These are phyloP conservation scores for Phytopythium cucurbitacearum DNA, from an alignment of 352 stramenopile species.

Conservation along the genomic window DNA sequence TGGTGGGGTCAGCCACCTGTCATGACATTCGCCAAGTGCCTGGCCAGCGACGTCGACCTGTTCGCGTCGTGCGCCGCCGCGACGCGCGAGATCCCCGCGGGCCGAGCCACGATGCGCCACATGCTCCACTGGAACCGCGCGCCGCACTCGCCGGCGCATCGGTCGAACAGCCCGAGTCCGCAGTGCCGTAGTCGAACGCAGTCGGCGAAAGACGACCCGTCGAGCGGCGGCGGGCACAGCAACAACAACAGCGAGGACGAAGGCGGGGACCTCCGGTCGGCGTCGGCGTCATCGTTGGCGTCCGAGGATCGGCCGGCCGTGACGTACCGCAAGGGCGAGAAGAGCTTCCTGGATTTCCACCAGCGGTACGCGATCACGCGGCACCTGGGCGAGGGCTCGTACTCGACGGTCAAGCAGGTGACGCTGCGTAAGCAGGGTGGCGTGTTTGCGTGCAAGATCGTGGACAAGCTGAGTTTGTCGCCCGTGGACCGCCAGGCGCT, in stretches of 20 bases:
- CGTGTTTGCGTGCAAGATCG: conserved; percentile 78
- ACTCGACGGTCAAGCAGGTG: conserved; percentile 87
- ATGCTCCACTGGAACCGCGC: conserved; percentile 29
- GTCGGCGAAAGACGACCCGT: neutral
- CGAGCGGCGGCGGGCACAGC: neutral
- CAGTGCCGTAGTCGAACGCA: neutral
- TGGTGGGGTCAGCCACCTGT: neutral
- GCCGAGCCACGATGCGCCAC: conserved; percentile 41
- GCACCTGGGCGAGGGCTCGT: conserved; percentile 82
- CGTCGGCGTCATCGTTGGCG: neutral
- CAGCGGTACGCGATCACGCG: conserved; percentile 76
- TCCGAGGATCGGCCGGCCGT: conserved; percentile 17
- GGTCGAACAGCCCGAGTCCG: no score
- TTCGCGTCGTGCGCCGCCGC: conserved; percentile 31
- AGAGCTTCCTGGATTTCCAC: conserved; percentile 82
- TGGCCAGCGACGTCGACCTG: conserved; percentile 43
- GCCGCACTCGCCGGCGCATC: neutral
- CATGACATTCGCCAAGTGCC: conserved; percentile 54
- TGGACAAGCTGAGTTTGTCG: conserved; percentile 76
- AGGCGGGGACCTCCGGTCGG: no score
- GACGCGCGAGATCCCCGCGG: conserved; percentile 20
- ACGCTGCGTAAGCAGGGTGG: conserved; percentile 75
- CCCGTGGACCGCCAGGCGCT: conserved; percentile 66
- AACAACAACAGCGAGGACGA: neutral
- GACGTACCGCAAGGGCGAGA: conserved; percentile 68